Percentiles rank a stretch among this genome's conserved stretches.
Evolutionary conservation across 768 basidiomycete species (phyloP).

Genomic region (Amanita thiersii): DNA sequence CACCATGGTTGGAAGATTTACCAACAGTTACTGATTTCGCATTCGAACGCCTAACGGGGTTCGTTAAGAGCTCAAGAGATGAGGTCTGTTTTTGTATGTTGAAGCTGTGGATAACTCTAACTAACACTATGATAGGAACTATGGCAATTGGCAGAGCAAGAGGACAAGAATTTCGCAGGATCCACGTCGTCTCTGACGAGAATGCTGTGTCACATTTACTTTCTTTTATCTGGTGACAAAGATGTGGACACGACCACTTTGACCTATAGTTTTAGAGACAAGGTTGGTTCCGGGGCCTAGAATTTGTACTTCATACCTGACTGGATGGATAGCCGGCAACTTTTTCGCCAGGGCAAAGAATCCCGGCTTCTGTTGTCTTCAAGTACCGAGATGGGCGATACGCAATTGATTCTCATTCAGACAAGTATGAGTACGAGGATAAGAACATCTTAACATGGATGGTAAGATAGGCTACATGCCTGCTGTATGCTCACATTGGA

Average conservation of each 20-base stretch:
- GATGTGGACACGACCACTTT: constrained; percentile 53
- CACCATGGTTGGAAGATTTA: constrained; percentile 60
- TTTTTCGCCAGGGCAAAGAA: constrained; percentile 75
- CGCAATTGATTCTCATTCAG: constrained; percentile 49
- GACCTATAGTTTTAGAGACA: constrained; percentile 47
- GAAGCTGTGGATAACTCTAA: too few species aligned
- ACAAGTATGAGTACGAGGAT: constrained; percentile 30
- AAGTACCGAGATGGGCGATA: constrained; percentile 61
- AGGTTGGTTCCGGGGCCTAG: constrained; percentile 34
- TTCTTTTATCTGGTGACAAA: constrained; percentile 70
- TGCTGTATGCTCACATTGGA: not conserved
- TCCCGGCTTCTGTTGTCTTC: constrained; percentile 66
- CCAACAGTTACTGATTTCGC: constrained; percentile 79
- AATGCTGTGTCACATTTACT: constrained; percentile 82
- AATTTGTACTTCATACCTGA: constrained; percentile 5
- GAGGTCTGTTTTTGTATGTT: constrained; percentile 30
- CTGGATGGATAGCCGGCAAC: constrained; percentile 33
- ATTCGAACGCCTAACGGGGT: constrained; percentile 68
- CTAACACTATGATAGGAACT: constrained; percentile 45
- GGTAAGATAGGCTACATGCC: constrained; percentile 29
- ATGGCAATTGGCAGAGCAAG: constrained; percentile 44
- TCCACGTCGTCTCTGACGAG: constrained; percentile 88
- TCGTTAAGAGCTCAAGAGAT: constrained; percentile 75
- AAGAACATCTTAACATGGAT: constrained; percentile 75
- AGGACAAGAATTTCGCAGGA: constrained; percentile 62